These are phyloP conservation scores for Leishmania tarentolae DNA, from an alignment of 208 protist genomes.

Conservation along the genomic window DNA sequence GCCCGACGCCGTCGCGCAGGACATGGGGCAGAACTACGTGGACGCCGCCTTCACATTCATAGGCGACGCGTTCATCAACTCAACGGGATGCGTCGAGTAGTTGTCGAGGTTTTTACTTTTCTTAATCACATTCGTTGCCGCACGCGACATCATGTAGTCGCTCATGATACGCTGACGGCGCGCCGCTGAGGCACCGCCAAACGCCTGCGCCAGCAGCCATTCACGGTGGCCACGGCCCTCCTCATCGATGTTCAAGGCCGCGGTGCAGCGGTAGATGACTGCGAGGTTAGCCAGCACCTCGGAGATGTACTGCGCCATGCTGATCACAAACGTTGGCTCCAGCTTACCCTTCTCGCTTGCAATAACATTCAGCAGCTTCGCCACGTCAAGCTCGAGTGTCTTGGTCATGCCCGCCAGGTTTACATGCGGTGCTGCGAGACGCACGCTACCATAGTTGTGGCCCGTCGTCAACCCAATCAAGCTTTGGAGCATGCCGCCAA, in stretches of 20 bases:
- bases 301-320: slow-evolving; percentile 53
- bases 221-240: slow-evolving; percentile 54
- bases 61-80: slow-evolving; percentile 69
- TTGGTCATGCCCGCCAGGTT: slow-evolving; percentile 56
- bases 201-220: slow-evolving; percentile 77
- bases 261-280: slow-evolving; percentile 73
- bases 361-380: slow-evolving; percentile 42
- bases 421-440: slow-evolving; percentile 57
- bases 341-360: slow-evolving; percentile 22
- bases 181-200: slow-evolving; percentile 53
- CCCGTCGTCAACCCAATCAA: slow-evolving; percentile 31
- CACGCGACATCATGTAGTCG: slow-evolving; percentile 31
- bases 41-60: slow-evolving; percentile 14
- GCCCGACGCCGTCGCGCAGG: neutral
- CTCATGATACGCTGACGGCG: slow-evolving; percentile 45
- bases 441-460: slow-evolving; percentile 24
- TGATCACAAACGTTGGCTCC: slow-evolving; percentile 45
- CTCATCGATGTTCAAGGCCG: slow-evolving; percentile 57
- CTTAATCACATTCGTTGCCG: slow-evolving; percentile 32
- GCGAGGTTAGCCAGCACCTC: slow-evolving; percentile 77
- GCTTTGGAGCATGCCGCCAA: slow-evolving; percentile 9
- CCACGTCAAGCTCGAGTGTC: slow-evolving; percentile 57
- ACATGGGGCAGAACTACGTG: neutral
- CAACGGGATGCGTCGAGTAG: slow-evolving; percentile 74
- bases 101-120: slow-evolving; percentile 39